These are phyloP conservation scores for Saccharomyces hybrid DNA, from an alignment of 1,139 yeast species.

Conservation along the genomic window DNA sequence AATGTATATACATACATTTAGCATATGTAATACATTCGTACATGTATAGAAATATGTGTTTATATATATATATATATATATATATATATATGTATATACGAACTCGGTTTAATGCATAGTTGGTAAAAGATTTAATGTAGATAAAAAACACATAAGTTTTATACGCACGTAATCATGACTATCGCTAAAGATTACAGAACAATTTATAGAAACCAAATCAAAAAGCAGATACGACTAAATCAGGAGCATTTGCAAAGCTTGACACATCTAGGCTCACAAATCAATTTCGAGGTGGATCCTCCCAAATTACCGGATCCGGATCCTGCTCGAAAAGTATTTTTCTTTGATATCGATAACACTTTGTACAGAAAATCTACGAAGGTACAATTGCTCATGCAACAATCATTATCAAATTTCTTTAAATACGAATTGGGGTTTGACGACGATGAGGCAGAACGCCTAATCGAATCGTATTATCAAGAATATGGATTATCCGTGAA, in stretches of 20 bases:
- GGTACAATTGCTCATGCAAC: conserved; percentile 84
- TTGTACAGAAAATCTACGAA: conserved; percentile 65
- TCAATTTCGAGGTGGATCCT: conserved; percentile 21
- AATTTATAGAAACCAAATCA: conserved; percentile 19
- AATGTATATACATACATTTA: background rate
- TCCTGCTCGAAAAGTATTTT: conserved; percentile 44
- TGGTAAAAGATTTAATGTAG: background rate
- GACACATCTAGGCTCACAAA: conserved; percentile 30
- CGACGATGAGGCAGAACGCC: conserved; percentile 63
- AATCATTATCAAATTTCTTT: conserved; percentile 74
- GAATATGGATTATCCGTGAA: conserved; percentile 90
- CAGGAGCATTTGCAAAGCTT: conserved; percentile 27
- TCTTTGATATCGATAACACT: conserved; percentile 90
- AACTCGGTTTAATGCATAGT: background rate
- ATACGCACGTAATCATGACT: conserved; percentile 1
- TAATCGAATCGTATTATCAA: conserved; percentile 70
- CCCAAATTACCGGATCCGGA: conserved; percentile 18
- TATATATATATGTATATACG: background rate
- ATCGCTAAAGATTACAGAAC: conserved; percentile 4
- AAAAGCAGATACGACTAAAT: conserved; percentile 26
- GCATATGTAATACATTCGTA: background rate
- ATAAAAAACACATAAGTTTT: background rate
- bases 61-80: background rate
- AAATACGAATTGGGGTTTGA: conserved; percentile 49
- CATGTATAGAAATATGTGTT: background rate